Evolutionary conservation across 2,329 filamentous ascomycete genomes (phyloP), one percentile per base, ranked within the genome.

Genomic region (Penicillium glabrum): DNA sequence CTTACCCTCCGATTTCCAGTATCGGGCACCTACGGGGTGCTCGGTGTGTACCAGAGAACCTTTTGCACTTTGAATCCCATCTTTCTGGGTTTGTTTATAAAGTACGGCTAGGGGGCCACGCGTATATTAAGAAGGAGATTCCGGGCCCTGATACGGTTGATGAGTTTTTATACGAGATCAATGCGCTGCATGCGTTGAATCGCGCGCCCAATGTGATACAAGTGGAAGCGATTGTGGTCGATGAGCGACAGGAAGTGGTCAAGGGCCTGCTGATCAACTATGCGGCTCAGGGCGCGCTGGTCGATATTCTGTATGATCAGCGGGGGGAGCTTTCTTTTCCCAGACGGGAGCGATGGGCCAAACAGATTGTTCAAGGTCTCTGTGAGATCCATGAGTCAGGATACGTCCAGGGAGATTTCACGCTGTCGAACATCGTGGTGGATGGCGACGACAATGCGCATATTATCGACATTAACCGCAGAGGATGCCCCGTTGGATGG

Each of bases 81-180:
- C 86, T 98, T 72, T 98, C 93, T 23, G 95, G 95, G 1, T 99
- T 98, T 71, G 95, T 98, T 19, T 99, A 98, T 81, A 96, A 96
- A 72, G 91, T 99, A 55, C 83, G 79, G 14, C 84, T 92, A 35
- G 80, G 84, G 56, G 86, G 84, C 10, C 78, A 82, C 56, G 79
- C 86, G 1, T 88, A 92, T 67, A 96, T 99, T 76, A 98, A 98
- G 75, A 99, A 99, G 73, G 95, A 99, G 70, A 98, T 99, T 16
- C 95, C 95, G 0, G 93, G 93, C 1, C 93, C 93, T 2, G 93
- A 98, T 67, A 95, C 91, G 0, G 88, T 98, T 21, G 93, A 98
- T 61, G 95, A 98, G 72, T 99, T 99, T 69, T 80, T 98, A 2
- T 99, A 99, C 73, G 95, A 99, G 76, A 90, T 97, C 72, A 97